Conservation (phyloP, 306 rosid species). For the Astragalus membranaceus region DNA sequence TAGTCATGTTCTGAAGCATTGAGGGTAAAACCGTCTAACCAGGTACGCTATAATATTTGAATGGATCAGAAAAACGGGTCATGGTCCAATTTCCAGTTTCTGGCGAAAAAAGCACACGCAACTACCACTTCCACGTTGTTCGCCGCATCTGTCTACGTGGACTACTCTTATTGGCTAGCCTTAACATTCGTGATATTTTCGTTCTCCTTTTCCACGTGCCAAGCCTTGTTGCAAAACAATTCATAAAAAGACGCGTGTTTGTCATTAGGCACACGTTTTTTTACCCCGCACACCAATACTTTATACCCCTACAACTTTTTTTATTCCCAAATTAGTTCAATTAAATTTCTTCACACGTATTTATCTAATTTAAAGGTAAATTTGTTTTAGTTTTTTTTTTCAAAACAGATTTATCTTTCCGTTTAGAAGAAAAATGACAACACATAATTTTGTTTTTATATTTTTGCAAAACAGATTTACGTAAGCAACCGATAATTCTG, state of each 20-base stretch:
- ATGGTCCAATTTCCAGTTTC: background rate
- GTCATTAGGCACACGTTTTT: too few relatives aligned
- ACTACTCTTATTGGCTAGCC: background rate
- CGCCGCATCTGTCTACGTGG: conserved; percentile 28
- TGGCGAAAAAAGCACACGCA: background rate
- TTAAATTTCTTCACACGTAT: too few relatives aligned
- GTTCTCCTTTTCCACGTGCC: conserved; percentile 1
- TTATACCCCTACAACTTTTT: too few relatives aligned
- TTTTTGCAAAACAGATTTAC: too few relatives aligned
- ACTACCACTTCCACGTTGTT: background rate
- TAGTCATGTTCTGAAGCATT: background rate
- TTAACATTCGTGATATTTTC: background rate
- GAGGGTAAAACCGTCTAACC: conserved; percentile 28
- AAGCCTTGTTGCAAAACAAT: background rate
- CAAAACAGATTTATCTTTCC: too few relatives aligned
- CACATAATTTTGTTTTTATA: too few relatives aligned
- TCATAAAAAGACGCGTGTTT: background rate
- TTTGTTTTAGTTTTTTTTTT: too few relatives aligned
- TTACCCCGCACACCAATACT: too few relatives aligned
- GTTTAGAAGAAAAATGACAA: too few relatives aligned
- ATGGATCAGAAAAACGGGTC: conserved; percentile 25
- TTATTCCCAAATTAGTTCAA: too few relatives aligned
- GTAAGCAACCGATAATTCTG: too few relatives aligned
- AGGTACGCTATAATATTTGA: background rate
- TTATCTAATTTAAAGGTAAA: too few relatives aligned